Evolutionary conservation across 2,329 filamentous ascomycete species (phyloP).

Genomic region (Fusarium sp.): DNA sequence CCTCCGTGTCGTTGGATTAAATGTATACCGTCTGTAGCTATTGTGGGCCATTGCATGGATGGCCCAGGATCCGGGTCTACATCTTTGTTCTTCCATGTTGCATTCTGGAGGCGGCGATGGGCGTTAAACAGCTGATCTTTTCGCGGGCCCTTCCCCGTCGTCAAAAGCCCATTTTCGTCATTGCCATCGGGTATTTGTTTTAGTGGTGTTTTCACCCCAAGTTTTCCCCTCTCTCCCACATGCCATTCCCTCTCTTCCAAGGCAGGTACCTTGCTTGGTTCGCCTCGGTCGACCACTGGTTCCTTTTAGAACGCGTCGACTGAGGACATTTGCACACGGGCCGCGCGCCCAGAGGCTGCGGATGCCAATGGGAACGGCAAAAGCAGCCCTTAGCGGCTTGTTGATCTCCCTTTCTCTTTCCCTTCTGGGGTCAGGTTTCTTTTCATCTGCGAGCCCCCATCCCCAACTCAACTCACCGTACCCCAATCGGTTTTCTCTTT

Average conservation of each 20-base stretch:
- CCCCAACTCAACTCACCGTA: conserved; percentile 15
- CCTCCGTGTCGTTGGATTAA: neutral
- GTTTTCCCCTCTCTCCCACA: neutral
- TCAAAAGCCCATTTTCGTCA: conserved; percentile 3
- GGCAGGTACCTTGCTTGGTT: neutral
- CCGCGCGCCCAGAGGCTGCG: conserved; percentile 18
- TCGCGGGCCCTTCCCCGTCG: neutral
- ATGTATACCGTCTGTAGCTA: neutral
- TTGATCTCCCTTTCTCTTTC: conserved; percentile 35
- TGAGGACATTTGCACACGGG: conserved; percentile 21
- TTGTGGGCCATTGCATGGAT: conserved; percentile 5
- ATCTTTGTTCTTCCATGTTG: neutral
- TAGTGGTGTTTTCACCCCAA: conserved; percentile 10
- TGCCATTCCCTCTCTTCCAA: neutral
- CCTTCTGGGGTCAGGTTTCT: conserved; percentile 18
- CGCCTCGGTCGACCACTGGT: conserved; percentile 21
- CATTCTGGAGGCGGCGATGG: conserved; percentile 7
- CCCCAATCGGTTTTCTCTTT: conserved; percentile 14
- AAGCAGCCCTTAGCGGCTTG: conserved; percentile 37
- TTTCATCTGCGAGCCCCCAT: conserved; percentile 9
- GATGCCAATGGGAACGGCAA: conserved; percentile 34
- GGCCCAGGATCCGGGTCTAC: neutral
- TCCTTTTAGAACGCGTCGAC: conserved; percentile 13
- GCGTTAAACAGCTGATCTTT: conserved; percentile 13
- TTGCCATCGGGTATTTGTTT: conserved; percentile 16